Evolutionary conservation across 805 yeast species (phyloP).

Genomic region (Yamadazyma phyllophila): DNA sequence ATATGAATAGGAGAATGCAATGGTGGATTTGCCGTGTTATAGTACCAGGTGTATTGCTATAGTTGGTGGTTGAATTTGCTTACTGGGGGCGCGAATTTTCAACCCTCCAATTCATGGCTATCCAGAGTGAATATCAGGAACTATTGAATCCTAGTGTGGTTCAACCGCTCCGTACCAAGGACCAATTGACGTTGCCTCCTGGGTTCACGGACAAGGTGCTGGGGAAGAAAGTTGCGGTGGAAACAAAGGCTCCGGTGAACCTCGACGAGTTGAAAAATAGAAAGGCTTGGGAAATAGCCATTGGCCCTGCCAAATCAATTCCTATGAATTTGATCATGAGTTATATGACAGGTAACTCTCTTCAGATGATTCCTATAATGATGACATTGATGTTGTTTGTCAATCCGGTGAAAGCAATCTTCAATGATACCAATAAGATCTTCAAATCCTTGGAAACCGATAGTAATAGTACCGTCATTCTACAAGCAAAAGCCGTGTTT

Average conservation of each 20-base stretch:
- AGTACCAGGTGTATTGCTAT: not conserved
- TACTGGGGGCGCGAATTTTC: not conserved
- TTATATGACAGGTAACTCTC: conserved; percentile 86
- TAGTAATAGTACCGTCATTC: conserved; percentile 29
- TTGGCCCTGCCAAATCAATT: conserved; percentile 75
- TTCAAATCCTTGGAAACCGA: conserved; percentile 50
- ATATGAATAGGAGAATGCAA: not conserved
- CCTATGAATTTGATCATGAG: conserved; percentile 91
- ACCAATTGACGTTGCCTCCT: conserved; percentile 14
- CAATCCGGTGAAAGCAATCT: conserved; percentile 72
- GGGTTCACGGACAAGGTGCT: conserved; percentile 13
- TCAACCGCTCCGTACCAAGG: conserved; percentile 9
- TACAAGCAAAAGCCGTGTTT: conserved; percentile 23
- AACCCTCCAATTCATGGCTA: not conserved
- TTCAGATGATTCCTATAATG: conserved; percentile 87
- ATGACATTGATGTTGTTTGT: conserved; percentile 84
- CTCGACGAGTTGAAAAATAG: conserved; percentile 44
- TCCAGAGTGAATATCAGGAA: conserved; percentile 1
- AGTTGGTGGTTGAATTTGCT: not conserved
- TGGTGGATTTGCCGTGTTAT: too few species aligned
- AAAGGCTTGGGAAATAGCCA: conserved; percentile 85
- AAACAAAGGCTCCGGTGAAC: conserved; percentile 6
- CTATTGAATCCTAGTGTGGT: conserved; percentile 14
- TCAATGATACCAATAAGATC: conserved; percentile 49
- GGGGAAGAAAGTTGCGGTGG: not conserved